phyloP scores from a whole-genome alignment of 345 rosid genomes.

The Hevea brasiliensis region DNA sequence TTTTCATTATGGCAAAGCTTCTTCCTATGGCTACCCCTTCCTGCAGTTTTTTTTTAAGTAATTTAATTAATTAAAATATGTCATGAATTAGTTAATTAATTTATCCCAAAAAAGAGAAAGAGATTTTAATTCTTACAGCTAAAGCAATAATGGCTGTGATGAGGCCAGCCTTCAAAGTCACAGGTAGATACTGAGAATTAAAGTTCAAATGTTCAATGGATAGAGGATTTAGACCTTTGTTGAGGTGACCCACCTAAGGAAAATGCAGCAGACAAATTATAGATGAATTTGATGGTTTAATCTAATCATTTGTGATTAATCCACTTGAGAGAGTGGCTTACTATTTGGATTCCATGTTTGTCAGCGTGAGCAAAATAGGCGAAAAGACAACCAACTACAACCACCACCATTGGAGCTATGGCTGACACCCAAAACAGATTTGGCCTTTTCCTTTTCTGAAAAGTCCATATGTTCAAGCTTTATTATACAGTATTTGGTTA shows the following conservation, averaged over 20 bases:
- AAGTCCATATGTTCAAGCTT: background rate
- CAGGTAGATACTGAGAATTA: slow-evolving; percentile 50
- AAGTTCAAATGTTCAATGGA: slow-evolving; percentile 59
- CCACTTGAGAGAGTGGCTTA: slow-evolving; percentile 24
- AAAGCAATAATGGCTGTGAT: slow-evolving; percentile 66
- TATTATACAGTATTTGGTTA: no score
- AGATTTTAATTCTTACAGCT: slow-evolving; percentile 50
- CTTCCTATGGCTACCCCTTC: slow-evolving; percentile 95
- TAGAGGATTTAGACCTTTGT: slow-evolving; percentile 71
- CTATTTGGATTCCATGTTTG: slow-evolving; percentile 65
- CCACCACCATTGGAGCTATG: slow-evolving; percentile 74
- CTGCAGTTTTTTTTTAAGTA: slow-evolving; percentile 29
- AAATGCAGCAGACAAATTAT: background rate
- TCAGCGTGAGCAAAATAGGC: slow-evolving; percentile 57
- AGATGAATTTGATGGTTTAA: background rate
- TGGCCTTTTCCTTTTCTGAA: slow-evolving; percentile 63
- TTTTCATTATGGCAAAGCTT: slow-evolving; percentile 73
- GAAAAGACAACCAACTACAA: slow-evolving; percentile 61
- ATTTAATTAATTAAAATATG: no score
- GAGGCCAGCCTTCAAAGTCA: slow-evolving; percentile 58
- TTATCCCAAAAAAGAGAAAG: no score
- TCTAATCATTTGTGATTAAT: background rate
- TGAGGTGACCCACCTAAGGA: slow-evolving; percentile 71
- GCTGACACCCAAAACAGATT: slow-evolving; percentile 90
- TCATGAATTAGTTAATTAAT: background rate